Conservation (phyloP, 2,329 filamentous ascomycete species). For the Xylariaceae sp. region DNA sequence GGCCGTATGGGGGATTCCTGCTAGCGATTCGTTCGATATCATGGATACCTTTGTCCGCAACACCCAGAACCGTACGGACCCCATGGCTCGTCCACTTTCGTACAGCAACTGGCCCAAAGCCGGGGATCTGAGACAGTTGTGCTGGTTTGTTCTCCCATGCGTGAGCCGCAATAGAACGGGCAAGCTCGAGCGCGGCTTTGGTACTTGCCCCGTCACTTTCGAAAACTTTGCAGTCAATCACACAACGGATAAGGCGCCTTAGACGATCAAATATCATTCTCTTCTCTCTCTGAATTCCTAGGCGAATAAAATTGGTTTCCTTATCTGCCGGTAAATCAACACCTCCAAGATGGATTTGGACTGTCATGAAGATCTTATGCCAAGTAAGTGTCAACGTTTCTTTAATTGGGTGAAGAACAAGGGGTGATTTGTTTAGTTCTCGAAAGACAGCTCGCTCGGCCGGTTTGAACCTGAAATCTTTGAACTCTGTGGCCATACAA, state of each 20-base stretch:
- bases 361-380: constrained; percentile 73
- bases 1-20: constrained; percentile 79
- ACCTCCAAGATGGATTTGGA: constrained; percentile 70
- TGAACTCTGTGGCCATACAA: constrained; percentile 67
- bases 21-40: constrained; percentile 73
- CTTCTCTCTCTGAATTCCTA: constrained; percentile 59
- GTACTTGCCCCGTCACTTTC: constrained; percentile 63
- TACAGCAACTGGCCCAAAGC: constrained; percentile 70
- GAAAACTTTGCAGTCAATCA: constrained; percentile 65
- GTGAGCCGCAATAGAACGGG: constrained; percentile 69
- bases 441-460: constrained; percentile 68
- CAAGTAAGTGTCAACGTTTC: constrained; percentile 60
- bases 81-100: constrained; percentile 69
- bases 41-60: constrained; percentile 62
- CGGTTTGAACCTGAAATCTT: constrained; percentile 64
- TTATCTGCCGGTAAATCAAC: constrained; percentile 60
- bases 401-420: constrained; percentile 67
- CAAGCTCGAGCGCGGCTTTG: constrained; percentile 68
- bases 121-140: constrained; percentile 78
- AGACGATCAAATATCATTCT: constrained; percentile 62
- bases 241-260: constrained; percentile 66
- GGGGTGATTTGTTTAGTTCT: constrained; percentile 63
- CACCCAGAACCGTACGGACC: constrained; percentile 65
- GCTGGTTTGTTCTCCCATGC: constrained; percentile 78
- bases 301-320: constrained; percentile 49